Conservation (phyloP, 208 protist species). For the Porcisia deanei region DNA sequence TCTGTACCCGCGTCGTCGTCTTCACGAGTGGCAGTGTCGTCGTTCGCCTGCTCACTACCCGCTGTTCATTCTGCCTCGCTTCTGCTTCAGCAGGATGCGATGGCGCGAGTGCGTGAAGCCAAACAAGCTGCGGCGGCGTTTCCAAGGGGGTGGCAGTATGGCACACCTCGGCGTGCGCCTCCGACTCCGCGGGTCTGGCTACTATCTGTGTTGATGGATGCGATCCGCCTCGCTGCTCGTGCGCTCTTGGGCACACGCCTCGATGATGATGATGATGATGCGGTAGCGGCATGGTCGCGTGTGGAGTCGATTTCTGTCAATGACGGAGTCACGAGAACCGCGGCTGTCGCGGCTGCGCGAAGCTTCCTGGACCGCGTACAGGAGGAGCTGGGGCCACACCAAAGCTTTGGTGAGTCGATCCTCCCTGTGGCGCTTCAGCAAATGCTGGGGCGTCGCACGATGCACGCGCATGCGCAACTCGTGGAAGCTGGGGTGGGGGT, state of each 20-base stretch:
- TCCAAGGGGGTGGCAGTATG: background rate
- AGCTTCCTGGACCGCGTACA: conserved; percentile 17
- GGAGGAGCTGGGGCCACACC: conserved; percentile 43
- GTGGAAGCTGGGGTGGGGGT: conserved; percentile 4
- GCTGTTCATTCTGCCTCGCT: conserved; percentile 8
- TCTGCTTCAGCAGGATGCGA: conserved; percentile 10
- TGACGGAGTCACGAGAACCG: conserved; percentile 9
- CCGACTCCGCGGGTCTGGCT: background rate
- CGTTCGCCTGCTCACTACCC: conserved; percentile 14
- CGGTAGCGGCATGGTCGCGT: background rate
- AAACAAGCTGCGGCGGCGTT: conserved; percentile 7
- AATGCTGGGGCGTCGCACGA: conserved; percentile 25
- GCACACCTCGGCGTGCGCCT: background rate
- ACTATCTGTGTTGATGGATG: background rate
- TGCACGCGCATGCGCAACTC: conserved; percentile 21
- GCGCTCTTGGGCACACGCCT: background rate
- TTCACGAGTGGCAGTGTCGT: background rate
- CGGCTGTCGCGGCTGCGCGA: conserved; percentile 15
- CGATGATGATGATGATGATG: background rate
- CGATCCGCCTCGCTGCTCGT: background rate
- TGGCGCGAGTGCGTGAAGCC: background rate
- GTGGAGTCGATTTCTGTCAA: background rate
- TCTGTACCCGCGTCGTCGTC: background rate
- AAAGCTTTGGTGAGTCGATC: conserved; percentile 15
- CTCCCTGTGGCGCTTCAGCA: conserved; percentile 28